Evolutionary conservation across 768 basidiomycete genomes (phyloP).

Genomic region (Termitomyces sp.): DNA sequence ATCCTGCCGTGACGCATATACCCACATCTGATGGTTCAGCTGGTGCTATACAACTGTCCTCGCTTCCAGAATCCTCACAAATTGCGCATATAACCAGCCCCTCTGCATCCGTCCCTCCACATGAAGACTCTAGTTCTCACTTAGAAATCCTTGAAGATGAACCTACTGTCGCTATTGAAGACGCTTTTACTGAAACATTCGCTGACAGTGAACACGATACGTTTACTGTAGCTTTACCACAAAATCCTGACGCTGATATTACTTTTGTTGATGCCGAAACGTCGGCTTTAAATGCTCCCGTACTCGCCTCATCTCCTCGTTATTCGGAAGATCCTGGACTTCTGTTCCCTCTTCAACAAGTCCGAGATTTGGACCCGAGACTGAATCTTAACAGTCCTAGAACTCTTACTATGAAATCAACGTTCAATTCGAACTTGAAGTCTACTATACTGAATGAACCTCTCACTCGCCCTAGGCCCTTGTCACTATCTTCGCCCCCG

Average conservation of each 20-base stretch:
- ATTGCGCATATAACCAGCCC: not conserved
- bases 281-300: not conserved
- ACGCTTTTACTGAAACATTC: not conserved
- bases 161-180: not conserved
- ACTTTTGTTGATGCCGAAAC: not conserved
- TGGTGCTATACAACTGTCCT: not conserved
- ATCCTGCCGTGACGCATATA: not conserved
- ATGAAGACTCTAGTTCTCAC: not conserved
- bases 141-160: not conserved
- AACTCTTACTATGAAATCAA: not conserved
- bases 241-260: not conserved
- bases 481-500: slow-evolving; percentile 4
- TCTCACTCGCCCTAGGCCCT: not conserved
- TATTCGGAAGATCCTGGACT: not conserved
- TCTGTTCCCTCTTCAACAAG: not conserved
- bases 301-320: not conserved
- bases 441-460: not conserved
- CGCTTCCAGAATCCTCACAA: not conserved
- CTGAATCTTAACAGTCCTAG: not conserved
- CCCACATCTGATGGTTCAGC: not conserved
- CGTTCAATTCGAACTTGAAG: not conserved
- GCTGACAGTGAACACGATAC: not conserved
- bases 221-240: not conserved
- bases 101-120: not conserved
- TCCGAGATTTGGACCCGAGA: not conserved